phyloP scores from a whole-genome alignment of 2,329 filamentous ascomycete genomes.

The Fusarium nisikadoi region DNA sequence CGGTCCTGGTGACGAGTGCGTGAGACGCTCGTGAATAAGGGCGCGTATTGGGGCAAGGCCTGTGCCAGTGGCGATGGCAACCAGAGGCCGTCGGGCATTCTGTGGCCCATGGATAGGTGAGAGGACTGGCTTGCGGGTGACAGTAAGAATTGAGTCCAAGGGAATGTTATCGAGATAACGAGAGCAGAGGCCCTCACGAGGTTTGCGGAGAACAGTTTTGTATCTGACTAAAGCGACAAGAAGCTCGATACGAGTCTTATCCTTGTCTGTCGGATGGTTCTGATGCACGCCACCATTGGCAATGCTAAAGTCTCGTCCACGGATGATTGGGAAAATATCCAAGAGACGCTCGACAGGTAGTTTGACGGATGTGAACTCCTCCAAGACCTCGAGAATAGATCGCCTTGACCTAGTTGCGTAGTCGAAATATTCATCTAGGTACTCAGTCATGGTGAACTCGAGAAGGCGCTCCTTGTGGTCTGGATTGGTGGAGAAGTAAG shows the following conservation, averaged over 20 bases:
- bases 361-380: constrained; percentile 87
- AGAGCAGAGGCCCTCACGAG: constrained; percentile 89
- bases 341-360: constrained; percentile 80
- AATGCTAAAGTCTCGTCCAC: constrained; percentile 94
- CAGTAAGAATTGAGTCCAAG: constrained; percentile 65
- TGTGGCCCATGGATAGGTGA: constrained; percentile 54
- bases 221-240: constrained; percentile 92
- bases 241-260: constrained; percentile 70
- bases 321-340: constrained; percentile 80
- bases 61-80: constrained; percentile 87
- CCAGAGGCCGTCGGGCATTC: constrained; percentile 64
- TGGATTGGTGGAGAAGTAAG: constrained; percentile 76
- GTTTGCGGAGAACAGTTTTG: constrained; percentile 84
- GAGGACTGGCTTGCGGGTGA: constrained; percentile 66
- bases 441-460: constrained; percentile 83
- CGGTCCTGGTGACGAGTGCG: constrained; percentile 46
- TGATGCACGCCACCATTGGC: constrained; percentile 72
- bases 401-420: constrained; percentile 92
- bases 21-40: constrained; percentile 78
- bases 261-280: constrained; percentile 38
- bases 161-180: constrained; percentile 79
- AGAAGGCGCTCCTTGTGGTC: constrained; percentile 83
- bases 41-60: constrained; percentile 87
- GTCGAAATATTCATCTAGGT: constrained; percentile 92
- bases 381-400: constrained; percentile 90